Evolutionary conservation across 352 stramenopile genomes (phyloP), one percentile per base, ranked within the genome.

Genomic region (Globisporangium heterothallicum): DNA sequence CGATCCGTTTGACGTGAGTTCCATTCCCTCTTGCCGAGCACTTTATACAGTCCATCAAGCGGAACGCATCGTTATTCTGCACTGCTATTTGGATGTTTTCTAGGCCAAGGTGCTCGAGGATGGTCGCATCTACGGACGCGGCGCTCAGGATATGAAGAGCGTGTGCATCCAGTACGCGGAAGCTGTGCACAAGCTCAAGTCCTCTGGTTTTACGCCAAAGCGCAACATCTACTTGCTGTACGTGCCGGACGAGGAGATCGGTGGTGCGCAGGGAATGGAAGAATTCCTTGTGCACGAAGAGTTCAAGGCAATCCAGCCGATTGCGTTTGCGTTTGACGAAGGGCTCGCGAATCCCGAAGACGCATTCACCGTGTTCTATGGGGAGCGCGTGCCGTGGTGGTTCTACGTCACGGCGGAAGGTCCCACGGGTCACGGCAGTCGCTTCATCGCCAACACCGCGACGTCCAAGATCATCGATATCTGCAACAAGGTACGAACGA

Each of bases 141-240:
- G 88, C 16, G 59, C 88, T 14, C 92, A 98, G 63, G 93, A 98
- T 61, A 98, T 98, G 93, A 98, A 98, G 64, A 96, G 89, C 67
- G 94, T 98, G 6, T 97, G 87, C 58, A 85, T 97, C 43, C 96
- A 99, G 67, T 99, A 99, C 64, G 77, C 97, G 6, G 86, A 97
- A 53, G 91, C 93, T 0, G 70, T 98, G 16, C 59, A 79, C 9
- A 59, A 71, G 1, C 66, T 98, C 19, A 84, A 81, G n/a, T 25
- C 73, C 2, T 53, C 68, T 2, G 73, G 71, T 1, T 96, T 94
- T 56, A 64, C 63, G 27, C 92, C 94, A 8, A 78, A 85, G 50
- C 84, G 95, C 36, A 92, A 85, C 24, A 78, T 98, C 36, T 81
- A 97, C 66, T 67, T 98, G 43, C 89, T 92, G 22, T 98, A 96